Conservation (phyloP, 768 basidiomycete genomes). For the Lyophyllum atratum region DNA sequence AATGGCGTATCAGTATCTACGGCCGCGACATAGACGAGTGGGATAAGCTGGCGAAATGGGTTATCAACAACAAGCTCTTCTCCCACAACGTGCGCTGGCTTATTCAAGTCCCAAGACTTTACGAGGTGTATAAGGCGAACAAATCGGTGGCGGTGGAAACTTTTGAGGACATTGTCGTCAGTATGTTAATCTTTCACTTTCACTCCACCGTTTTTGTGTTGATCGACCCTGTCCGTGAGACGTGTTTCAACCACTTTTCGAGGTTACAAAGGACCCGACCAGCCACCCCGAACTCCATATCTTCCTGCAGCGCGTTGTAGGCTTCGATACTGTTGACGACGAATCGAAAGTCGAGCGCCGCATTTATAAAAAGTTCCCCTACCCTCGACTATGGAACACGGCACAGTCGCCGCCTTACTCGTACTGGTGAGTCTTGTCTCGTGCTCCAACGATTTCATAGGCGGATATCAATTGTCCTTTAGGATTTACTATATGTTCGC, state of each 20-base stretch:
- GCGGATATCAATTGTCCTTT: not conserved
- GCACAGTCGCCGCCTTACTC: conserved; percentile 91
- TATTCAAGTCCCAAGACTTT: conserved; percentile 92
- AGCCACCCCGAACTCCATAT: conserved; percentile 94
- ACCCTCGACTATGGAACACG: conserved; percentile 87
- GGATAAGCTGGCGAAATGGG: conserved; percentile 99
- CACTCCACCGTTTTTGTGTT: not conserved
- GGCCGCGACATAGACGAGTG: conserved; percentile 84
- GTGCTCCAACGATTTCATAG: not conserved
- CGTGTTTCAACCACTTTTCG: conserved; percentile 90
- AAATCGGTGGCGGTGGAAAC: conserved; percentile 76
- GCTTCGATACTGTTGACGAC: conserved; percentile 99
- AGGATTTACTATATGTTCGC: conserved; percentile 99
- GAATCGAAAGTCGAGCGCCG: conserved; percentile 93
- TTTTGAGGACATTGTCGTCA: conserved; percentile 89
- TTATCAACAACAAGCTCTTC: conserved; percentile 88
- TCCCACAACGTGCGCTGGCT: conserved; percentile 99
- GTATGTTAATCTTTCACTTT: conserved; percentile 49
- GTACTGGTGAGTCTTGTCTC: conserved; percentile 70
- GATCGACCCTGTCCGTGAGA: conserved; percentile 47
- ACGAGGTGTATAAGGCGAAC: conserved; percentile 92
- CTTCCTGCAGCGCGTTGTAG: conserved; percentile 92
- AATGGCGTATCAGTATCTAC: conserved; percentile 97
- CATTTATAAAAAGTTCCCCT: conserved; percentile 92
- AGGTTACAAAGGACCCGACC: conserved; percentile 90